Evolutionary conservation across 2,329 filamentous ascomycete species (phyloP).

Genomic region (Diaporthe vaccinii): DNA sequence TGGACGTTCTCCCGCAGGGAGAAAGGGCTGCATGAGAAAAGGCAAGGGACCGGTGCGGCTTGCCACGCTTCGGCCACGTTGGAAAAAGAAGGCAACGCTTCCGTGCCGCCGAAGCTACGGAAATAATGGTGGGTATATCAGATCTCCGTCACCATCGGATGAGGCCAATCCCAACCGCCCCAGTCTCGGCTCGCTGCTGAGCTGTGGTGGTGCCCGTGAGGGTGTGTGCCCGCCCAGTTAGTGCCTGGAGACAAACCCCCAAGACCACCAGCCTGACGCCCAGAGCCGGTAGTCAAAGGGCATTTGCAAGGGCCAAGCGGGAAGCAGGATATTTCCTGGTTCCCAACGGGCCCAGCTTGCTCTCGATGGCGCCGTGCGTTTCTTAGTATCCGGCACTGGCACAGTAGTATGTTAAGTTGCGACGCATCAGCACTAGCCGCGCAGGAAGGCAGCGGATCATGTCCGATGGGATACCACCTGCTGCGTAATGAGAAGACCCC

Average conservation of each 20-base stretch:
- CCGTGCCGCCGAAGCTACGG: constrained; percentile 20
- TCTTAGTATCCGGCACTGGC: constrained; percentile 20
- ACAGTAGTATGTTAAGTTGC: constrained; percentile 12
- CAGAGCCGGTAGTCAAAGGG: constrained; percentile 7
- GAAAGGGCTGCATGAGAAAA: background rate
- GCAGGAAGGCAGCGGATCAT: constrained; percentile 30
- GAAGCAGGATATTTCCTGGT: constrained; percentile 12
- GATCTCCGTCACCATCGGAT: constrained; percentile 2
- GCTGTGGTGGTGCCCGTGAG: background rate
- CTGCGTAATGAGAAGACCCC: constrained; percentile 2
- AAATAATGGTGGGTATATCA: constrained; percentile 30
- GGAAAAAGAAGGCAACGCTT: background rate
- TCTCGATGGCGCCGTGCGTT: background rate
- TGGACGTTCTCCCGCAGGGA: constrained; percentile 3
- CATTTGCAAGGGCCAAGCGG: background rate
- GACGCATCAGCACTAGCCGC: constrained; percentile 29
- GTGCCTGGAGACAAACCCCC: background rate
- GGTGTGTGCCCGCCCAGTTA: background rate
- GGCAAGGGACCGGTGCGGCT: background rate
- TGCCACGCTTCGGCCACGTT: constrained; percentile 26
- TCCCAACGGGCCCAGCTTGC: constrained; percentile 2
- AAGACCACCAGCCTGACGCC: background rate
- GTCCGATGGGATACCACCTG: constrained; percentile 22
- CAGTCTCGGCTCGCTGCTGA: background rate
- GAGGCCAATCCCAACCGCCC: constrained; percentile 1